Conservation (phyloP, 2,329 filamentous ascomycete species). For the Exophiala sideris region DNA sequence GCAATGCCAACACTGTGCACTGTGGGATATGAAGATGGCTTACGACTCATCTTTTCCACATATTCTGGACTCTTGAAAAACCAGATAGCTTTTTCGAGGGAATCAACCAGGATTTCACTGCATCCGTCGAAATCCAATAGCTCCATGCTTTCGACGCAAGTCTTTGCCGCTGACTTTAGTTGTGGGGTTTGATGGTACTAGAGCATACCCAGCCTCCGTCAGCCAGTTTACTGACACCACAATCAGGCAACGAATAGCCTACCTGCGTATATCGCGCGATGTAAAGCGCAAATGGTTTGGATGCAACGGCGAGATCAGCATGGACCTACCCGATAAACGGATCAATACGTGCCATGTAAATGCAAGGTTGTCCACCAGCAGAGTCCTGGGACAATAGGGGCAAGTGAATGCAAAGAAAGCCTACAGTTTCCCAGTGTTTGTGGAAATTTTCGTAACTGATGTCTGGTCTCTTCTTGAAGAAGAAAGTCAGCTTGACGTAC, state of each 20-base stretch:
- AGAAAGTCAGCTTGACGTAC: slow-evolving; percentile 5
- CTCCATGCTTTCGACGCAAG: not conserved
- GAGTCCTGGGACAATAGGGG: too few species aligned
- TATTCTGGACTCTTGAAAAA: slow-evolving; percentile 6
- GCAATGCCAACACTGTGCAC: not conserved
- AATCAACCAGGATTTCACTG: not conserved
- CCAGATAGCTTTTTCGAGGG: not conserved
- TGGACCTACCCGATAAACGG: not conserved
- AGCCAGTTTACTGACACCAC: too few species aligned
- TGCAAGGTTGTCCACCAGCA: too few species aligned
- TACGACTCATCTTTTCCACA: slow-evolving; percentile 1
- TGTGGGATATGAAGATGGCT: not conserved
- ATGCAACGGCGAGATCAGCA: slow-evolving; percentile 2
- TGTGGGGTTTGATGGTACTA: not conserved
- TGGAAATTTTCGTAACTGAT: slow-evolving; percentile 5
- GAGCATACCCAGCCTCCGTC: too few species aligned
- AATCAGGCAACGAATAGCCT: too few species aligned
- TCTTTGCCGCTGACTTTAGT: not conserved
- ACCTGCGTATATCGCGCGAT: too few species aligned
- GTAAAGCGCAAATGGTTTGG: not conserved
- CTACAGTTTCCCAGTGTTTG: slow-evolving; percentile 5
- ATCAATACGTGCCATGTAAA: too few species aligned
- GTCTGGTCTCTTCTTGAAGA: slow-evolving; percentile 6
- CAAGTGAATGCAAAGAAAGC: not conserved
- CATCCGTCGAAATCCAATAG: slow-evolving; percentile 7